Evolutionary conservation across 2,329 filamentous ascomycete species (phyloP).

Genomic region (Penicillium psychrosexuale): DNA sequence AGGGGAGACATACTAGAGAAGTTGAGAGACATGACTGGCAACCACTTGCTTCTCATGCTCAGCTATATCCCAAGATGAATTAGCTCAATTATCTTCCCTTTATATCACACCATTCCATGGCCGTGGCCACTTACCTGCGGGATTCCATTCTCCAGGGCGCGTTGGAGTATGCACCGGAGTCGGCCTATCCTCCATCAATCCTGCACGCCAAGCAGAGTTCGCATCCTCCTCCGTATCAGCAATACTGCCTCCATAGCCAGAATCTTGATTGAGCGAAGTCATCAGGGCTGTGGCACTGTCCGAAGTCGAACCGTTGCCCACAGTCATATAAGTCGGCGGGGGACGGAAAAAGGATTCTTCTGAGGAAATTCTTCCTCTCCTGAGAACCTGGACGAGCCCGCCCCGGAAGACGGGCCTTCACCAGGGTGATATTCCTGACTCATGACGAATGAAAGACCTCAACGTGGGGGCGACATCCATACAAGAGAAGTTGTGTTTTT

Average conservation of each 20-base stretch:
- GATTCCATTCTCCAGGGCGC: constrained; percentile 47
- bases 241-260: constrained; percentile 83
- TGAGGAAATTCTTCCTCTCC: constrained; percentile 27
- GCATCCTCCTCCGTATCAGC: constrained; percentile 50
- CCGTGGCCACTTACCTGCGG: constrained; percentile 34
- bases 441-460: constrained; percentile 30
- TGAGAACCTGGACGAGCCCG: constrained; percentile 35
- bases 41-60: constrained; percentile 66
- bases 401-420: constrained; percentile 33
- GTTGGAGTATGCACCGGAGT: constrained; percentile 56
- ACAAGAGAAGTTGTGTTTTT: constrained; percentile 5
- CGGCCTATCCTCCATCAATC: constrained; percentile 56
- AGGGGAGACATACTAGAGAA: constrained; percentile 64
- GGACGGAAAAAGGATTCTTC: constrained; percentile 30
- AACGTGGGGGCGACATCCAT: constrained; percentile 16
- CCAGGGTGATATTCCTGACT: constrained; percentile 43
- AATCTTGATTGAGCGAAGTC: constrained; percentile 79
- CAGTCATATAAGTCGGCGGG: constrained; percentile 75
- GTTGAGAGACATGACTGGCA: constrained; percentile 82
- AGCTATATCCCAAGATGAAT: constrained; percentile 32
- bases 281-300: constrained; percentile 78
- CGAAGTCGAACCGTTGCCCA: constrained; percentile 77
- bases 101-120: not conserved
- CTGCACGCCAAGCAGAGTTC: constrained; percentile 53
- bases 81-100: constrained; percentile 5